These are phyloP conservation scores for Zygotorulaspora florentina DNA, from an alignment of 805 yeast species.

Conservation along the genomic window DNA sequence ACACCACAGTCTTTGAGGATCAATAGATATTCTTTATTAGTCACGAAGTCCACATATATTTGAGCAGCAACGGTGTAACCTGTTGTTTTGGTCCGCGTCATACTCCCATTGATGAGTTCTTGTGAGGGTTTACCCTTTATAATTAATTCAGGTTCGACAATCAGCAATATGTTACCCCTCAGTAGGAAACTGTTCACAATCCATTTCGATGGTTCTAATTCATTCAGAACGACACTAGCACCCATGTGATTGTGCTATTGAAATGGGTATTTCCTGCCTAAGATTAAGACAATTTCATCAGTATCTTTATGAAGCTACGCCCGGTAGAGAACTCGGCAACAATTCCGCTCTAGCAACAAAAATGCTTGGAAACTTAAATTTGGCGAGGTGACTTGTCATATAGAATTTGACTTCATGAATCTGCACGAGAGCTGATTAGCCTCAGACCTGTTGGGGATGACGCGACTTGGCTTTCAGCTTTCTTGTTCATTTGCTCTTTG, in stretches of 20 bases:
- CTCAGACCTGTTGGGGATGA: no score
- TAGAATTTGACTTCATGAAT: no score
- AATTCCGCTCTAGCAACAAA: no score
- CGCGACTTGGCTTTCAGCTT: no score
- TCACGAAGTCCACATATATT: constrained; percentile 13
- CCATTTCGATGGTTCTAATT: constrained; percentile 1
- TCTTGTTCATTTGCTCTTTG: no score
- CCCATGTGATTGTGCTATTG: constrained; percentile 1
- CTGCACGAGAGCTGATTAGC: no score
- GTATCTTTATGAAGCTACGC: background rate
- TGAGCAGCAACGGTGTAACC: constrained; percentile 20
- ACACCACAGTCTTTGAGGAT: constrained; percentile 21
- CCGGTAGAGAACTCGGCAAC: background rate
- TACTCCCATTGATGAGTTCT: constrained; percentile 1
- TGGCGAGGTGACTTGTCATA: no score
- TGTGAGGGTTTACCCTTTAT: constrained; percentile 3
- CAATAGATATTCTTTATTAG: constrained; percentile 14
- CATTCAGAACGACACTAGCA: constrained; percentile 1
- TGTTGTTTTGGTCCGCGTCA: constrained; percentile 4
- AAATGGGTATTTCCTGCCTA: background rate
- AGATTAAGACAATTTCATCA: background rate
- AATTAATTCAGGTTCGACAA: constrained; percentile 10
- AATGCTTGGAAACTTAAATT: no score
- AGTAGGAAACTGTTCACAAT: constrained; percentile 5
- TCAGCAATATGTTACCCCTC: constrained; percentile 1